These are phyloP conservation scores for Nakazawaea laoshanensis DNA, from an alignment of 805 yeast species.

Conservation along the genomic window DNA sequence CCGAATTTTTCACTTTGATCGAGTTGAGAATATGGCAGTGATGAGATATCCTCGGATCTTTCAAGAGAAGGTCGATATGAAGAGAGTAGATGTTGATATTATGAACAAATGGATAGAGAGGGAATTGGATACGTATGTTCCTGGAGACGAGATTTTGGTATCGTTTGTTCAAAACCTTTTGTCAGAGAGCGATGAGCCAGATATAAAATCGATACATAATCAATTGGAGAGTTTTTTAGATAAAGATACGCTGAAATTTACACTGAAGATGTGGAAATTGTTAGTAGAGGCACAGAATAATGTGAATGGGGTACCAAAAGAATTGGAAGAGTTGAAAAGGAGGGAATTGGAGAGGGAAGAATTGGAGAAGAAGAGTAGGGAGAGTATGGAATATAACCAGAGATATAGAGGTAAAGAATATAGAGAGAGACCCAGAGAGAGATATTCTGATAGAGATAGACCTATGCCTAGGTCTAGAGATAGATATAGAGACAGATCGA, in stretches of 20 bases:
- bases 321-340: slow-evolving; percentile 19
- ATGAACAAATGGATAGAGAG: slow-evolving; percentile 31
- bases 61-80: slow-evolving; percentile 24
- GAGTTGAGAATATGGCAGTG: background rate
- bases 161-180: slow-evolving; percentile 35
- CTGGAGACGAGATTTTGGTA: slow-evolving; percentile 42
- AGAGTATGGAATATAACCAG: background rate
- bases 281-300: slow-evolving; percentile 34
- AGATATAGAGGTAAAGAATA: background rate
- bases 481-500: too few relatives aligned
- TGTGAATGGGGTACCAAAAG: slow-evolving; percentile 35
- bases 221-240: slow-evolving; percentile 40
- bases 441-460: too few relatives aligned
- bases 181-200: slow-evolving; percentile 23
- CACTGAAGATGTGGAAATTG: slow-evolving; percentile 34
- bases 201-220: slow-evolving; percentile 29
- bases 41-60: slow-evolving; percentile 27
- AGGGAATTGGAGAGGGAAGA: slow-evolving; percentile 11
- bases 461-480: too few relatives aligned
- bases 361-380: slow-evolving; percentile 4
- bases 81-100: slow-evolving; percentile 29
- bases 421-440: too few relatives aligned
- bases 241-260: slow-evolving; percentile 28
- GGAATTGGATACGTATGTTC: slow-evolving; percentile 26
- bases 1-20: too few relatives aligned